Evolutionary conservation across 2,329 filamentous ascomycete genomes (phyloP).

Genomic region (Fusarium pseudocircinatum): DNA sequence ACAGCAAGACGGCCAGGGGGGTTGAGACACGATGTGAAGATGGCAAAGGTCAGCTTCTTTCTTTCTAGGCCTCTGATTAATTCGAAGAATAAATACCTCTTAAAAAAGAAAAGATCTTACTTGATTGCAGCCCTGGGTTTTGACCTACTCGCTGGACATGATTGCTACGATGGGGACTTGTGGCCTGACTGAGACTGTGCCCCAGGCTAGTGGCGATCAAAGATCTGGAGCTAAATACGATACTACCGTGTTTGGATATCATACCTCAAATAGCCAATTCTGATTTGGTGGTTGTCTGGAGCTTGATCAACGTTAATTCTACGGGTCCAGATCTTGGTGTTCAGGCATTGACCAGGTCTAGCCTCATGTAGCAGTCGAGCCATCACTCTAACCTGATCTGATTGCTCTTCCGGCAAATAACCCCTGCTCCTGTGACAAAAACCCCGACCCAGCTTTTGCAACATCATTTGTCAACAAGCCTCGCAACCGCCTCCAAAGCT

Average conservation of each 20-base stretch:
- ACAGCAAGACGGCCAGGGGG: neutral
- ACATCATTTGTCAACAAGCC: no score
- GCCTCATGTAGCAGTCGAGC: neutral
- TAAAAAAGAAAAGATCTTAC: rapidly evolving
- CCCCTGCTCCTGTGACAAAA: no score
- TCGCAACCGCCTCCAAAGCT: no score
- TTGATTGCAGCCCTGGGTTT: neutral
- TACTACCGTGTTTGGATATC: neutral
- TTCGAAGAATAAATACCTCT: no score
- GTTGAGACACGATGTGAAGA: rapidly evolving
- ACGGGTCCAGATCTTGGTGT: neutral
- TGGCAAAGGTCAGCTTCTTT: neutral
- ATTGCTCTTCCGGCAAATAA: no score
- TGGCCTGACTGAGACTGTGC: no score
- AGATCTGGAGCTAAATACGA: neutral
- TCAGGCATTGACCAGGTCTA: neutral
- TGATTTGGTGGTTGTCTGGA: neutral
- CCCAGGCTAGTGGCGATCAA: neutral
- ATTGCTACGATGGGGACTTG: neutral
- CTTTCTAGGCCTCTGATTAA: no score
- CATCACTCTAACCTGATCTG: no score
- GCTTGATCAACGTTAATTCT: neutral
- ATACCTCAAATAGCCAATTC: neutral
- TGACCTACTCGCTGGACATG: neutral
- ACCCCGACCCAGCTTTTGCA: no score